Evolutionary conservation across 371 early-diverging fungal genomes (phyloP), one percentile per base, ranked within the genome.

Genomic region (Gilbertella persicaria): DNA sequence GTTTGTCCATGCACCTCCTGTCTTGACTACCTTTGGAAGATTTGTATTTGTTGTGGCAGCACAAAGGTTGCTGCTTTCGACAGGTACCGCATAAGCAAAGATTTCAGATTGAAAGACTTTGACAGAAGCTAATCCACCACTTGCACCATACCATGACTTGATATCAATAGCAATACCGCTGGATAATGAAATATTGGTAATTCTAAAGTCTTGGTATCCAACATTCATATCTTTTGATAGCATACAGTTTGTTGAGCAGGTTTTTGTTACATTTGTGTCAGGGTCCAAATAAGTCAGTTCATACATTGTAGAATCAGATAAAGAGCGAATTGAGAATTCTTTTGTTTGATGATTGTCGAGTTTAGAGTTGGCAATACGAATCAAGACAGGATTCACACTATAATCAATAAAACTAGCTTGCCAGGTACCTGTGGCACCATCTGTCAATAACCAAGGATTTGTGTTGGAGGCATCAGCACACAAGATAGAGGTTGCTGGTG

Each of bases 121-220:
- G 28, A 92, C 69, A 37, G 79, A 75, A 36, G 80, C 74, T 25
- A 92, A 71, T 4, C 92, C 92, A 42, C 86, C 91, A 26, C 92
- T 85, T 6, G 51, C 54, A 5, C 92, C 92, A 46, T 90, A 88
- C 87, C 84, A 92, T 8, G 85, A 83, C 10, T 67, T 59, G 33
- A 92, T 69, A 41, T 84, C 77, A 41, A 92, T 71, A 23, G 76
- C 80, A 19, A 85, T 60, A n/a, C 84, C 88, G 17, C 60, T 67
- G 35, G 83, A 45, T 7, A 75, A 25, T 2, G 45, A 55, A 2
- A 75, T 62, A 24, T 62, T 58, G n/a, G 72, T 64, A 39, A 90
- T 66, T 36, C 55, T 66, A 55, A 82, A 90, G 45, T 88, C 90
- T 45, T 87, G 87, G 56, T 77, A 85, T 2, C 49, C 46, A 29